Conservation (phyloP, 2,329 filamentous ascomycete species). For the Microdochium paspali region DNA sequence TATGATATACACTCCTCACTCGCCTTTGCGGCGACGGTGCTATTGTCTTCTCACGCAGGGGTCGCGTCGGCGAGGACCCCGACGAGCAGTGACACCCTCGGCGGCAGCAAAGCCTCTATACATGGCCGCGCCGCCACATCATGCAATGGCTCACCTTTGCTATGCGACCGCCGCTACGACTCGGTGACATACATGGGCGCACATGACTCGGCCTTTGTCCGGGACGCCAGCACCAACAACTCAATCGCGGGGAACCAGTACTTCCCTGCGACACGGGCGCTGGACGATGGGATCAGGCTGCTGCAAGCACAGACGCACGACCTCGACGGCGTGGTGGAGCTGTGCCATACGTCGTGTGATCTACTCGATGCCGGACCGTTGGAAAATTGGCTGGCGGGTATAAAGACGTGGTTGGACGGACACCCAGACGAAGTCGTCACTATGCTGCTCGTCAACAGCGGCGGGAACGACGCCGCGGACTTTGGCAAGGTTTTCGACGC, state of each 20-base stretch:
- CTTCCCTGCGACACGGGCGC: conserved; percentile 61
- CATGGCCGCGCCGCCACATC: conserved; percentile 20
- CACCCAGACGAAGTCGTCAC: conserved; percentile 71
- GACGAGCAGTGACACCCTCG: background rate
- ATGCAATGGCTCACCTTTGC: conserved; percentile 73
- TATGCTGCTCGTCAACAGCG: conserved; percentile 62
- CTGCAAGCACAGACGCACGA: conserved; percentile 66
- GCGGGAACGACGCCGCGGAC: conserved; percentile 42
- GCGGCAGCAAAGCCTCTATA: background rate
- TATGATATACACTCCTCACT: conserved; percentile 8
- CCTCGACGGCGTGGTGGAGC: conserved; percentile 44
- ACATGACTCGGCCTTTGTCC: conserved; percentile 64
- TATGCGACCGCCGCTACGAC: conserved; percentile 64
- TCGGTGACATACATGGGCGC: conserved; percentile 71
- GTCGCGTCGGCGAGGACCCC: background rate
- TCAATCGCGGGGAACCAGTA: conserved; percentile 64
- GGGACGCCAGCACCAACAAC: conserved; percentile 51
- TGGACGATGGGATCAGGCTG: conserved; percentile 62
- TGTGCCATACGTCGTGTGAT: conserved; percentile 62
- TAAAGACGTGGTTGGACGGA: conserved; percentile 59
- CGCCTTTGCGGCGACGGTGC: background rate
- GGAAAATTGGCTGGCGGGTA: conserved; percentile 49
- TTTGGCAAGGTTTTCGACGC: conserved; percentile 45
- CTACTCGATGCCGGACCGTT: conserved; percentile 62
- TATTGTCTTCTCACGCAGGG: background rate